Evolutionary conservation across 2,329 filamentous ascomycete species (phyloP).

Genomic region (Epicoccum sorghinum): DNA sequence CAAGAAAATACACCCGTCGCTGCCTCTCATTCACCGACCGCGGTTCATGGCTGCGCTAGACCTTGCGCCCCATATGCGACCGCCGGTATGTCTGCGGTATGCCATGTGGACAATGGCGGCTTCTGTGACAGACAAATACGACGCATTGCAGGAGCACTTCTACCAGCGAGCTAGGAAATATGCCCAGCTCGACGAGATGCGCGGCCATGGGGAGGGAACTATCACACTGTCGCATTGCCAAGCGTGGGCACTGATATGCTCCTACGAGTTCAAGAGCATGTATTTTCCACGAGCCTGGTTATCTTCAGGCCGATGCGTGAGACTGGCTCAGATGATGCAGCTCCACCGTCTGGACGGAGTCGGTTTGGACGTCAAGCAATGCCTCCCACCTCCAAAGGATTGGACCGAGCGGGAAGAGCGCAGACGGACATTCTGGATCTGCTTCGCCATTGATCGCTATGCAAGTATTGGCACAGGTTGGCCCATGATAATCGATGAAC

Average conservation of each 20-base stretch:
- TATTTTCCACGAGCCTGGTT: conserved; percentile 96
- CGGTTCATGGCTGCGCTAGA: conserved; percentile 90
- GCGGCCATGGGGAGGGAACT: conserved; percentile 87
- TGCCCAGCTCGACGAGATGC: conserved; percentile 86
- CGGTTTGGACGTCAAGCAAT: conserved; percentile 91
- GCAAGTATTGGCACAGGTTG: conserved; percentile 95
- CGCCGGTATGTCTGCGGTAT: conserved; percentile 87
- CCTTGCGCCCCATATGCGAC: conserved; percentile 82
- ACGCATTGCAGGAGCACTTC: conserved; percentile 81
- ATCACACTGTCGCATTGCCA: conserved; percentile 87
- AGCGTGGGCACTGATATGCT: conserved; percentile 77
- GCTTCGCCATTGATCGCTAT: conserved; percentile 88
- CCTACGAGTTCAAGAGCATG: conserved; percentile 97
- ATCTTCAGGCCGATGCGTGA: conserved; percentile 81
- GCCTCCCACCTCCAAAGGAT: conserved; percentile 81
- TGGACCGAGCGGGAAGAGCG: conserved; percentile 95
- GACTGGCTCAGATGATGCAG: conserved; percentile 89
- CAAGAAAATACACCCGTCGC: conserved; percentile 82
- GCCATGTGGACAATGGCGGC: conserved; percentile 97
- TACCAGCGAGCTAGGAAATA: conserved; percentile 91
- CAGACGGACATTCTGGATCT: conserved; percentile 92
- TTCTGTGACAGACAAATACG: conserved; percentile 80
- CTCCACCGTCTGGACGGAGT: conserved; percentile 83
- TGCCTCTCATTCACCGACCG: conserved; percentile 88
- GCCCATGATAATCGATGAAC: conserved; percentile 93